phyloP scores from a whole-genome alignment of 257 asterid species.

The Salvia rosmarinus region DNA sequence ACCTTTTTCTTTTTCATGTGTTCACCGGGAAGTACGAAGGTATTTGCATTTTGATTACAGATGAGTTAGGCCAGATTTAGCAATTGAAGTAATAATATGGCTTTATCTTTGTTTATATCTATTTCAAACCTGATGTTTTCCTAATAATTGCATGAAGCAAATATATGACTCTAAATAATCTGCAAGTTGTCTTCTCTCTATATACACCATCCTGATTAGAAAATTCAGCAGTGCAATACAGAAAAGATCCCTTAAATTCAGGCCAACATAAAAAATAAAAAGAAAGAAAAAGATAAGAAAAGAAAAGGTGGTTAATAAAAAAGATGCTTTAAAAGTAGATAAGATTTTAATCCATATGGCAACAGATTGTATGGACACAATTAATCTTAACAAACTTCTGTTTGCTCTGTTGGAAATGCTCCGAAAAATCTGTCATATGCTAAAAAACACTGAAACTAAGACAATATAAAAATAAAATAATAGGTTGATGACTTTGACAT shows the following conservation, averaged over 20 bases:
- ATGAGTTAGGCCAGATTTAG: no score
- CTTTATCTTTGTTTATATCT: not conserved
- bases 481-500: constrained; percentile 14
- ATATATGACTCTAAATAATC: not conserved
- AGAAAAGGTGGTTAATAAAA: not conserved
- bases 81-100: no score
- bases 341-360: no score
- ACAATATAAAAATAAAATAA: not conserved
- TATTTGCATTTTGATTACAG: no score
- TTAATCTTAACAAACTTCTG: not conserved
- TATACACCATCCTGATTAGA: not conserved
- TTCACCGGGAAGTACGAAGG: no score
- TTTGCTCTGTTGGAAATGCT: not conserved
- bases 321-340: not conserved
- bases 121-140: not conserved
- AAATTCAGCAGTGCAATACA: not conserved
- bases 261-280: no score
- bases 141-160: not conserved
- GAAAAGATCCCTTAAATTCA: not conserved
- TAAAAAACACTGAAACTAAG: not conserved
- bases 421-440: not conserved
- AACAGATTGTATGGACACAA: not conserved
- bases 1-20: no score
- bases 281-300: not conserved
- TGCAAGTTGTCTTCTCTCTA: not conserved